Evolutionary conservation across 805 yeast species (phyloP), one percentile per base, ranked within the genome.

Genomic region (Teunomyces pallodes): DNA sequence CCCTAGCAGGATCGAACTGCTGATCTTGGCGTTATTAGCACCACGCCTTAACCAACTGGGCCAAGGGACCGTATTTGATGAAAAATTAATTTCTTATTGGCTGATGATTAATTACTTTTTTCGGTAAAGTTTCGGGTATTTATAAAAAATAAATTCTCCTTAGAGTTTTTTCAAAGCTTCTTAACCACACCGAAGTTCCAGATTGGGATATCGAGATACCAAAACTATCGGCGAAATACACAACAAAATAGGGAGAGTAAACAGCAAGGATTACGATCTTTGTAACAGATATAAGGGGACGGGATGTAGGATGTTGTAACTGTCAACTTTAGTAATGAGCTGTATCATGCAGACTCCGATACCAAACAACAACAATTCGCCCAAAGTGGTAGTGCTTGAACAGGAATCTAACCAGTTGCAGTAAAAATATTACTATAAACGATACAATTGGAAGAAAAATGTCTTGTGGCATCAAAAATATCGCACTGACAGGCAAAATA

Each of bases 1-100:
- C 86, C 86, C 86, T 82, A 81, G 86, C 88, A 80, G 88, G 88
- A 82, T 83, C 88, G 88, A 83, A 83, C 88, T 80, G 88, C 86
- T 81, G 88, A 83, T 82, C 88, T 74, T 60, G 77, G 77, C 76
- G 76, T 72, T 72, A 72, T 72, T 72, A 70, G 76, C 76, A 71
- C 76, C 76, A 60, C 75, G 76, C 76, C 76, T 68, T 72, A 70
- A 72, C 76, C 76, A 71, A 72, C 76, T 72, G 72, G 76, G 76
- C 76, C 76, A 72, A 72, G 76, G 76, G 76, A 72, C 76, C 76
- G 4, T 6, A 20, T 20, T 5, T 20, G 6, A 20, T 20, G 4
- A 20, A 20, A 20, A 20, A 4, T 16, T 5, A 4, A 4, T 20
- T 20, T 4, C 24, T 5, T 20, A 20, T 20, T 20, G 24, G 5